Conservation (phyloP, 345 rosid species). For the Populus ilicifolia region DNA sequence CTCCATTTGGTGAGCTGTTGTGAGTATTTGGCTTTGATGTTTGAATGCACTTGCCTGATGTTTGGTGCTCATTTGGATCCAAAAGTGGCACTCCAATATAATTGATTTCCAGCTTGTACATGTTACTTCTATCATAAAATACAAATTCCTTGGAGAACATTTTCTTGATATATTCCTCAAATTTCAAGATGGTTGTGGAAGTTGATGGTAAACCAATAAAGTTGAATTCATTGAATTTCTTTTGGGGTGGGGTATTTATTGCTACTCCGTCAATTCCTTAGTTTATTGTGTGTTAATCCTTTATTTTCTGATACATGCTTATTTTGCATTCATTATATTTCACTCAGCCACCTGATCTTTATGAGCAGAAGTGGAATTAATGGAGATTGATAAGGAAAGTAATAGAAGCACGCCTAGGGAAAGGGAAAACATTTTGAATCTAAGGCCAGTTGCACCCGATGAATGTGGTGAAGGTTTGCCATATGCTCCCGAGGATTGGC, state of each 20-base stretch:
- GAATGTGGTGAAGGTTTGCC: constrained; percentile 72
- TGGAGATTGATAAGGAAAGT: constrained; percentile 35
- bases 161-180: background rate
- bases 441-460: constrained; percentile 40
- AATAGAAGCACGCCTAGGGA: constrained; percentile 21
- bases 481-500: constrained; percentile 76
- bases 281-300: too few relatives aligned
- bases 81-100: background rate
- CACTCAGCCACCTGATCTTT: background rate
- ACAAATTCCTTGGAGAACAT: background rate
- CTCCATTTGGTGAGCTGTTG: too few relatives aligned
- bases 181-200: background rate
- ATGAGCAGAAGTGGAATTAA: constrained; percentile 20
- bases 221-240: background rate
- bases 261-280: too few relatives aligned
- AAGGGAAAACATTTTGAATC: constrained; percentile 27
- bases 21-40: too few relatives aligned
- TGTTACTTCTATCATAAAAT: background rate
- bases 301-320: background rate
- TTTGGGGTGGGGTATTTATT: too few relatives aligned
- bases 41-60: too few relatives aligned
- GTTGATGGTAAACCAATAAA: background rate
- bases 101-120: background rate
- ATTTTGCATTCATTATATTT: background rate
- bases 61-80: background rate